Base-by-base conservation (phyloP, 768 basidiomycete genomes). In the Naematelia encephala region DNA sequence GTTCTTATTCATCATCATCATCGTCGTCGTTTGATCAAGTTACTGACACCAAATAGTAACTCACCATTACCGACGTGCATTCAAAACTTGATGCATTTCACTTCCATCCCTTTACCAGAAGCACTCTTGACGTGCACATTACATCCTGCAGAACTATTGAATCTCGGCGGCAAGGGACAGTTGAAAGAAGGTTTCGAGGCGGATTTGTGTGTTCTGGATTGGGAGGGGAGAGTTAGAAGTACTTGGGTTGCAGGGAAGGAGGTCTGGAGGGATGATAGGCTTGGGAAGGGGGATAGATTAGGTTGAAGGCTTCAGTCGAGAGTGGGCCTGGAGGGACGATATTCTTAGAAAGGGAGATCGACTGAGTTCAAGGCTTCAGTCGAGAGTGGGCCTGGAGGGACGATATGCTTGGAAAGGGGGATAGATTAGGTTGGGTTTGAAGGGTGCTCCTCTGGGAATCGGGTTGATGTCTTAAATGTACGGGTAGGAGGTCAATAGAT, bases 41-140 rank as follows among this genome's bases (percentile, higher is more conserved):
- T 5, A 16, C 48, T 28, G 14, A 42, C 49, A 51, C 27, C 57
- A 22, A 29, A 48, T 46, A 57, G 47, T 29, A 62, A 54, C 27
- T 62, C 53, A 66, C 88, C 90, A 1, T 75, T 94, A 62, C 87
- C 90, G 77, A 87, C 85, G 65, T 92, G 88, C 70, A 84, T 93
- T 43, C 85, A 87, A 55, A 94, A 93, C 77, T 87, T 93, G 68
- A 82, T 87, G 25, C 80, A 82, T 26, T 94, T 90, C 76, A 90
- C 91, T 0, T 88, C 87, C 4, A 89, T 89, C 70, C 85, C 89
- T 39, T 80, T 94, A 23, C 85, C 86, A 23, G 84, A 91, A 76
- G 88, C 91, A 22, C 86, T 94, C 77, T 85, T 85, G 57, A 91
- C 90, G 70, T 89, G 87, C 43, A 93, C 91, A 1, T 85, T 82